These are phyloP conservation scores for Apodospora peruviana DNA, from an alignment of 495 filamentous ascomycete species.

Conservation along the genomic window DNA sequence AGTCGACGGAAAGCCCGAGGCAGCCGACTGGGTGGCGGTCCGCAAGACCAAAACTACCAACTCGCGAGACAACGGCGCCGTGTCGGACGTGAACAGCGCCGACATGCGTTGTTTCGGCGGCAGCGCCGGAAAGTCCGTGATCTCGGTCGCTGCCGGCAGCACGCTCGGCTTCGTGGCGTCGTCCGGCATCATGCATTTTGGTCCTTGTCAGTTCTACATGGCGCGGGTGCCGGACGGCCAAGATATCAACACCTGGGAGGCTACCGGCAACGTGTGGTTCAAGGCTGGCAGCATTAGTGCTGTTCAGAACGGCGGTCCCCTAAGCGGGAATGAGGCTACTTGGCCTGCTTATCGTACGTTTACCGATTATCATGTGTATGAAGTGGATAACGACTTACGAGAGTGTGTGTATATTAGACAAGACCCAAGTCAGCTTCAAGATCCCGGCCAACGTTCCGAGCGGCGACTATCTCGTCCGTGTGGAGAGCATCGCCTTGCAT, in stretches of 20 bases:
- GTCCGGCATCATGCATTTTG: conserved; percentile 37
- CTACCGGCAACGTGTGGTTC: conserved; percentile 43
- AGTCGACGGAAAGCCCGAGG: conserved; percentile 23
- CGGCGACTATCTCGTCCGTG: conserved; percentile 31
- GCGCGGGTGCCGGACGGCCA: conserved; percentile 36
- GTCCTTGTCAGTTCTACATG: conserved; percentile 46
- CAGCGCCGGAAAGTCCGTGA: conserved; percentile 21
- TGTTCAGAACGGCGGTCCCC: conserved; percentile 13
- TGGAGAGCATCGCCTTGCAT: conserved; percentile 32
- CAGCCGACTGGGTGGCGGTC: conserved; percentile 33
- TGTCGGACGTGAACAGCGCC: conserved; percentile 33
- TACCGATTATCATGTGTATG: neutral
- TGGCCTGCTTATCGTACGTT: conserved; percentile 37
- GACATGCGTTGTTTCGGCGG: conserved; percentile 44
- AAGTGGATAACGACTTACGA: conserved; percentile 1
- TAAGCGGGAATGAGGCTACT: conserved; percentile 21
- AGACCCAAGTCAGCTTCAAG: conserved; percentile 2
- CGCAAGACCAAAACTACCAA: conserved; percentile 40
- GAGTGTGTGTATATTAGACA: neutral
- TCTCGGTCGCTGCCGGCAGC: conserved; percentile 31
- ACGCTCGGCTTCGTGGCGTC: conserved; percentile 40
- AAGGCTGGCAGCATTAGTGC: conserved; percentile 37
- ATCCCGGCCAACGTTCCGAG: conserved; percentile 32
- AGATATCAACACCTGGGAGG: conserved; percentile 41
- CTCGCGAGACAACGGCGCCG: conserved; percentile 38